Conservation (phyloP, 2,329 filamentous ascomycete species). For the Phaeomoniella chlamydospora region DNA sequence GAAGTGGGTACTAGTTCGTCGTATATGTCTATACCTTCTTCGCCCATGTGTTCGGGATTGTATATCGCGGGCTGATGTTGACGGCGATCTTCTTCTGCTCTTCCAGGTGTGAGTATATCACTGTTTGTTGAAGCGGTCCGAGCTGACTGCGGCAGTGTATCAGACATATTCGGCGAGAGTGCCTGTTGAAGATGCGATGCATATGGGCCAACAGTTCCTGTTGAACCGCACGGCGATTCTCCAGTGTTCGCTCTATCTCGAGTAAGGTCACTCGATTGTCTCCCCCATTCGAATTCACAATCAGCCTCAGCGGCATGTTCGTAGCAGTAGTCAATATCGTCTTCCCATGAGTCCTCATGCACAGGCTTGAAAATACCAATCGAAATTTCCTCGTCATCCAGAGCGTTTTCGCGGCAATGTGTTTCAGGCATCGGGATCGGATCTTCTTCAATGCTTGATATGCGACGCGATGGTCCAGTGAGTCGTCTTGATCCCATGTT, state of each 20-base stretch:
- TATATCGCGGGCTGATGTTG: neutral
- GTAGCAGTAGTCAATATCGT: constrained; percentile 49
- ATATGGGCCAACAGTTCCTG: constrained; percentile 13
- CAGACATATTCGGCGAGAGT: neutral
- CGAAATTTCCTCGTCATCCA: neutral
- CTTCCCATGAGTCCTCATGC: constrained; percentile 33
- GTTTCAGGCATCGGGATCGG: neutral
- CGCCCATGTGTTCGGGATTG: neutral
- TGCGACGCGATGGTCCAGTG: constrained; percentile 6
- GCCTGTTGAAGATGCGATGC: constrained; percentile 9
- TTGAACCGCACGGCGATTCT: constrained; percentile 1
- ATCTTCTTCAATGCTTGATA: neutral
- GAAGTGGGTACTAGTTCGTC: constrained; percentile 27
- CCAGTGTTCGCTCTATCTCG: constrained; percentile 5
- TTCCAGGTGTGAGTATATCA: constrained; percentile 15
- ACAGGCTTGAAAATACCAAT: constrained; percentile 1
- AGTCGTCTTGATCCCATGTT: constrained; percentile 8
- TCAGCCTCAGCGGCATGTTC: constrained; percentile 46
- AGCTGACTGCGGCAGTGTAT: constrained; percentile 18
- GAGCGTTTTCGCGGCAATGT: neutral
- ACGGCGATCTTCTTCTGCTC: constrained; percentile 11
- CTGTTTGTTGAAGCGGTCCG: constrained; percentile 16
- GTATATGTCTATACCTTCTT: constrained; percentile 10
- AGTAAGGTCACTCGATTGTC: constrained; percentile 5
- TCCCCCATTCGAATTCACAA: constrained; percentile 45